Evolutionary conservation across 2,329 filamentous ascomycete species (phyloP), one percentile per base, ranked within the genome.

Genomic region (Colletotrichum sojae): DNA sequence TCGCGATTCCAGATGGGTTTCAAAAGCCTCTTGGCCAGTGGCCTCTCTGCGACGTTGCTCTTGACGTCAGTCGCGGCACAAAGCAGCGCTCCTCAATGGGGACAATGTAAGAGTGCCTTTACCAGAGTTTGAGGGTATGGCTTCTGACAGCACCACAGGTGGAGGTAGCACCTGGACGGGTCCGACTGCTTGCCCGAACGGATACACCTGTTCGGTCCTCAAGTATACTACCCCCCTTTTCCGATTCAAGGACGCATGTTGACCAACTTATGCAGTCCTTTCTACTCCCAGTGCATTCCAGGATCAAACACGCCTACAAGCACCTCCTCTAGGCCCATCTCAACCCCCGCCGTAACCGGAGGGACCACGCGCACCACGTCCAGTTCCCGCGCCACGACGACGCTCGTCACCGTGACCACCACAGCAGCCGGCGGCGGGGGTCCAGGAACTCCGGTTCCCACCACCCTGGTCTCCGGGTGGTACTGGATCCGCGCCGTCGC

Each of bases 401-500:
- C 66, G 9, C 45, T 65, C 25, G 53, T 39, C 16, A 66, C 66
- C 13, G 66, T 56, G 6, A 71, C 60, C 16, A 57, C 66, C 39
- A 71, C 69, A 6, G 52, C 52, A 16, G 36, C 51, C 6, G 58
- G 58, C 15, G 59, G 64, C 43, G 66, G 66, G 18, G 60, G 66
- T 25, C 66, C 31, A 10, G 31, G 8, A 36, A 36, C 56, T 25
- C n/a, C 69, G 8, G 51, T 71, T 5, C 68, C 68, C 18, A 70
- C 76, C 1, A 87, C 84, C 0, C 81, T 89, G 0, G 81, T 86
- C 69, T 74, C 73, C 3, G 86, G 85, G 1, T 87, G 85, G 76
- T 84, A 84, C 77, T 88, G 86, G 86, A 86, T 90, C 72, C 85
- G 88, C 8, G 87, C 85, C 0, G 87, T 90, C 2, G 84, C 81